Evolutionary conservation across 1,139 yeast genomes (phyloP).

Genomic region (Geotrichum klebahnii): DNA sequence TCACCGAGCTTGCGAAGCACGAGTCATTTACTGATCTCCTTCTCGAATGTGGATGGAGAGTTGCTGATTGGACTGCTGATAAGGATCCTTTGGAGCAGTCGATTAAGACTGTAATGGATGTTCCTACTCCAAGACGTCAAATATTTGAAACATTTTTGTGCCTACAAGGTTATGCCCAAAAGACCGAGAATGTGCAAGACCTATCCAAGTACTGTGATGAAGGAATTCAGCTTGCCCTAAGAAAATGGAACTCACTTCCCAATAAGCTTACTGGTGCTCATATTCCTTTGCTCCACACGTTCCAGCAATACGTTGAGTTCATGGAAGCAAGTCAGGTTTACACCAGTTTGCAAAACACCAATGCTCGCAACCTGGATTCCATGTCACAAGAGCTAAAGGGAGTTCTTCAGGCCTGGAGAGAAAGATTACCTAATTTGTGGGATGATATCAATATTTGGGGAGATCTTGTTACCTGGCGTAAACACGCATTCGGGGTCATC

Average conservation of each 20-base stretch:
- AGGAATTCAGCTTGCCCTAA: conserved; percentile 86
- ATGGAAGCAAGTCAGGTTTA: conserved; percentile 97
- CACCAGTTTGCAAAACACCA: conserved; percentile 81
- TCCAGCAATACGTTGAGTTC: conserved; percentile 96
- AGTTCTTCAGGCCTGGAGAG: conserved; percentile 96
- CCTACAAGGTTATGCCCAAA: conserved; percentile 89
- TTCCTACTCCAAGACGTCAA: conserved; percentile 95
- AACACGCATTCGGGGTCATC: conserved; percentile 95
- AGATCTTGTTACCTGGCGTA: conserved; percentile 96
- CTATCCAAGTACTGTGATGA: conserved; percentile 87
- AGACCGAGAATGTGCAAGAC: conserved; percentile 71
- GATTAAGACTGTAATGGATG: conserved; percentile 95
- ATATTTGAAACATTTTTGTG: conserved; percentile 91
- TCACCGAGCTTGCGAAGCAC: conserved; percentile 94
- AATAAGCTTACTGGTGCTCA: conserved; percentile 77
- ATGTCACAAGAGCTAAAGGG: conserved; percentile 92
- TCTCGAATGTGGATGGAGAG: conserved; percentile 98
- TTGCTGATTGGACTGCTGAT: conserved; percentile 97
- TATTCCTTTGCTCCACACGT: conserved; percentile 82
- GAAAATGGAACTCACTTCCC: conserved; percentile 93
- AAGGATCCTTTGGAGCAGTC: conserved; percentile 92
- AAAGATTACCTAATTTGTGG: conserved; percentile 91
- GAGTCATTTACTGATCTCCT: conserved; percentile 94
- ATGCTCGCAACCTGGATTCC: conserved; percentile 84
- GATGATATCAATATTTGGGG: conserved; percentile 98